Evolutionary conservation across 2,329 filamentous ascomycete genomes (phyloP).

Genomic region (Dactylellina parvicollis): DNA sequence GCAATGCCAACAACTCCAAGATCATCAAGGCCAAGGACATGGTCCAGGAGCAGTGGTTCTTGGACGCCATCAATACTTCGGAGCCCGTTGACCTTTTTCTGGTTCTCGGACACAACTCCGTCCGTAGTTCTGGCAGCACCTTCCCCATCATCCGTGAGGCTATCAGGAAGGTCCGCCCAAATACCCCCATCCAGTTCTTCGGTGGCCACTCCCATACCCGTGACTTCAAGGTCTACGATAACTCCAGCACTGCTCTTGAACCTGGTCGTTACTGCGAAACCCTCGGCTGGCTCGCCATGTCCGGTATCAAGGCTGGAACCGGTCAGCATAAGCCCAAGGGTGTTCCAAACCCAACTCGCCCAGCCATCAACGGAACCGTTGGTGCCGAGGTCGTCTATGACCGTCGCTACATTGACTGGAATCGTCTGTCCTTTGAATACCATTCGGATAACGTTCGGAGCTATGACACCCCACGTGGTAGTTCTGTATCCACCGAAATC

Average conservation of each 20-base stretch:
- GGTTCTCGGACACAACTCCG: constrained; percentile 72
- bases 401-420: constrained; percentile 75
- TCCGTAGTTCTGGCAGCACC: constrained; percentile 63
- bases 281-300: constrained; percentile 73
- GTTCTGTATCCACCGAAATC: constrained; percentile 65
- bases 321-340: constrained; percentile 63
- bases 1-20: constrained; percentile 85
- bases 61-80: constrained; percentile 67
- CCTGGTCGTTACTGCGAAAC: constrained; percentile 75
- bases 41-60: constrained; percentile 82
- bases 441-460: constrained; percentile 67
- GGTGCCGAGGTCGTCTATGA: constrained; percentile 65
- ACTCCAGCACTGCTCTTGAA: constrained; percentile 70
- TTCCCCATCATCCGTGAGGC: constrained; percentile 68
- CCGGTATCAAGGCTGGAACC: constrained; percentile 67
- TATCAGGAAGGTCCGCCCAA: constrained; percentile 68
- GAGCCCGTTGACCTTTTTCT: constrained; percentile 71
- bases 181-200: constrained; percentile 72
- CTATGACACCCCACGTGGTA: constrained; percentile 66
- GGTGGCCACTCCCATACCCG: constrained; percentile 73
- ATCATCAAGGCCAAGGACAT: constrained; percentile 68
- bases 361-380: constrained; percentile 60
- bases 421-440: constrained; percentile 72
- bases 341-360: constrained; percentile 63
- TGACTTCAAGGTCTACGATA: constrained; percentile 73